These are phyloP conservation scores for Chamaecyparis obtusa DNA, from an alignment of 75 land plant genomes.

Conservation along the genomic window DNA sequence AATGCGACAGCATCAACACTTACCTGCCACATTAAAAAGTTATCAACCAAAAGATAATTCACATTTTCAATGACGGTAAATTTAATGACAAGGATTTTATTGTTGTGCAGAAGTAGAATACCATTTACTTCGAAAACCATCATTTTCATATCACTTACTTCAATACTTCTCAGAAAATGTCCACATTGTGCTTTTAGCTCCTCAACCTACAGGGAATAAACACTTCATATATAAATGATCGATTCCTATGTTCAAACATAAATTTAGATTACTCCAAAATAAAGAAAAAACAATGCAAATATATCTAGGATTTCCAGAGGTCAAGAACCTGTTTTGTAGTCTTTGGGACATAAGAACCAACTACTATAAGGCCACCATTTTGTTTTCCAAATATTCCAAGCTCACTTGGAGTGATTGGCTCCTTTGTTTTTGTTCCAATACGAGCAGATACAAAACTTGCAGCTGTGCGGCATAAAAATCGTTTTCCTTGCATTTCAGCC, in stretches of 20 bases:
- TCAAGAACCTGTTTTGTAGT: constrained; percentile 85
- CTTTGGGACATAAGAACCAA: constrained; percentile 99
- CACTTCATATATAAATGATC: constrained; percentile 4
- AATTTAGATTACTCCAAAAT: not conserved
- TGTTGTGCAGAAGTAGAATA: not conserved
- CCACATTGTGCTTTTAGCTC: constrained; percentile 64
- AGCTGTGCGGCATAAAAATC: constrained; percentile 95
- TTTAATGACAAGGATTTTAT: not conserved
- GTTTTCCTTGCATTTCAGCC: constrained; percentile 90
- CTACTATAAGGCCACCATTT: constrained; percentile 86
- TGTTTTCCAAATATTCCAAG: constrained; percentile 51
- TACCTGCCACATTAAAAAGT: constrained; percentile 41
- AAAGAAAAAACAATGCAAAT: not conserved
- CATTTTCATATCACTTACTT: constrained; percentile 40
- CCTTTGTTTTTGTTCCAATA: constrained; percentile 74
- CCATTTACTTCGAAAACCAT: not conserved
- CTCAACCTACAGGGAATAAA: constrained; percentile 59
- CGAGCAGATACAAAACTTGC: constrained; percentile 98
- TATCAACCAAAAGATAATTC: not conserved
- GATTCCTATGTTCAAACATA: constrained; percentile 1
- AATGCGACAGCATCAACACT: constrained; percentile 71
- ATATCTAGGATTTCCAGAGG: not conserved
- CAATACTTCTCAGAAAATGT: constrained; percentile 51
- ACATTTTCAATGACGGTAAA: not conserved
- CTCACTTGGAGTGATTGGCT: constrained; percentile 70